A percentile compares a stretch with the other conserved stretches of the same genome.
phyloP scores from a whole-genome alignment of 805 yeast species.

The Pichia occidentalis region DNA sequence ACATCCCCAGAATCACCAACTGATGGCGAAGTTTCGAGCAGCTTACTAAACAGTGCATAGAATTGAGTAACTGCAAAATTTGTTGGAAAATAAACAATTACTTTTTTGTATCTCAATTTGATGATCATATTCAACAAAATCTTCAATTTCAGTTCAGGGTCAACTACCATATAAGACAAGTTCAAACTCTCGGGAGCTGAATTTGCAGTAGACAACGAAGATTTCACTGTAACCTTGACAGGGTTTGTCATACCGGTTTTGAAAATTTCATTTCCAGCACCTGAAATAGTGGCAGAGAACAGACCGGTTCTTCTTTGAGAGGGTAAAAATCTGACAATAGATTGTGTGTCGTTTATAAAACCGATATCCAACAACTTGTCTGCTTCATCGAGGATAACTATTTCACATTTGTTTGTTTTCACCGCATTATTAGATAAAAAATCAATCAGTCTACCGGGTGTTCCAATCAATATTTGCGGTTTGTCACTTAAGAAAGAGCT shows the following conservation, averaged over 20 bases:
- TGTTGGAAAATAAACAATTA: constrained; percentile 90
- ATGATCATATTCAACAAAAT: constrained; percentile 47
- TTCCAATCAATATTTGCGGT: constrained; percentile 80
- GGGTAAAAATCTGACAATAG: constrained; percentile 66
- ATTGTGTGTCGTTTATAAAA: constrained; percentile 60
- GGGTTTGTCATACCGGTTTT: constrained; percentile 92
- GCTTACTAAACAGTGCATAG: constrained; percentile 45
- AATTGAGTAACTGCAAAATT: constrained; percentile 79
- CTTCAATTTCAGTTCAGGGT: constrained; percentile 58
- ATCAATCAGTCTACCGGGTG: constrained; percentile 86
- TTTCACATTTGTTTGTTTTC: constrained; percentile 57
- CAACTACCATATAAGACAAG: constrained; percentile 51
- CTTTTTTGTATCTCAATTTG: constrained; percentile 58
- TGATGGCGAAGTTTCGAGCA: constrained; percentile 28
- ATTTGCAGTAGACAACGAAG: constrained; percentile 27
- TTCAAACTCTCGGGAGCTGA: constrained; percentile 57
- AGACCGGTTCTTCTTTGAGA: constrained; percentile 90
- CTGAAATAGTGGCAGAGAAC: constrained; percentile 87
- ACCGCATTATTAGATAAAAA: constrained; percentile 56
- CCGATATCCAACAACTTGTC: constrained; percentile 79
- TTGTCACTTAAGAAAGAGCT: constrained; percentile 43
- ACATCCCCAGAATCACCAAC: constrained; percentile 14
- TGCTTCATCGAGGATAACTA: constrained; percentile 85
- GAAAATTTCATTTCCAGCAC: constrained; percentile 73
- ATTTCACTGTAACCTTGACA: constrained; percentile 73